Base-by-base conservation (phyloP, 805 yeast species). In the Spathaspora passalidarum region DNA sequence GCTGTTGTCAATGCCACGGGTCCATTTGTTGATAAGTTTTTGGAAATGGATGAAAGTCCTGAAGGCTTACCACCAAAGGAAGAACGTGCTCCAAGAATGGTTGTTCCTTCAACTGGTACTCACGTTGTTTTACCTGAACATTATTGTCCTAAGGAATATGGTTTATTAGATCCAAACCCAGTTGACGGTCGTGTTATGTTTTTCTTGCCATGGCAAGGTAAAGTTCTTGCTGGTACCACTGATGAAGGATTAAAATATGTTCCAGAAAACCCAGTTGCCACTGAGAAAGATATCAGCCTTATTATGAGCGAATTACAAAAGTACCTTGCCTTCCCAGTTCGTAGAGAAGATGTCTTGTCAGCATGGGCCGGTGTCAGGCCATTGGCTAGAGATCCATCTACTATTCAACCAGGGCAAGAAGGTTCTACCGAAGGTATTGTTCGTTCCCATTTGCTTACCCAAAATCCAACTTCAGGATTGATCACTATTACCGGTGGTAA, bases 361-460 rank as follows among this genome's bases (percentile, higher is more conserved):
- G 96, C 97, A 40, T 91, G 98, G 98, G 84, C 95, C 43, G 98
- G 98, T 68, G 88, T 91, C 59, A 81, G 98, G 67, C 98, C 98
- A 10, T 80, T 91, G 60, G 97, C 88, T 37, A 81, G 87, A 64
- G 96, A 91, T 66, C 91, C 91, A 49, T 70, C 81, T 51, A 65
- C 65, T 49, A 61, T 72, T 37, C 68, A 83, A 60, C 56, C 69
- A 60, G 70, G 73, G 46, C 69, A 74, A 49, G 66, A 71, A 53
- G 61, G 65, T 23, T 73, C 83, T 40, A 91, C 97, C 48, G 94
- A 90, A 71, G 91, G 90, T 44, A 75, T 91, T 53, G 98, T 91
- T 38, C 84, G 98, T 72, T 86, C 88, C 55, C 98, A 91, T 68
- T 75, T 91, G 57, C 77, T 91, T 45, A 78, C 85, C 58, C 75